These are phyloP conservation scores for Plectranthus barbatus DNA, from an alignment of 257 asterid species.

Conservation along the genomic window DNA sequence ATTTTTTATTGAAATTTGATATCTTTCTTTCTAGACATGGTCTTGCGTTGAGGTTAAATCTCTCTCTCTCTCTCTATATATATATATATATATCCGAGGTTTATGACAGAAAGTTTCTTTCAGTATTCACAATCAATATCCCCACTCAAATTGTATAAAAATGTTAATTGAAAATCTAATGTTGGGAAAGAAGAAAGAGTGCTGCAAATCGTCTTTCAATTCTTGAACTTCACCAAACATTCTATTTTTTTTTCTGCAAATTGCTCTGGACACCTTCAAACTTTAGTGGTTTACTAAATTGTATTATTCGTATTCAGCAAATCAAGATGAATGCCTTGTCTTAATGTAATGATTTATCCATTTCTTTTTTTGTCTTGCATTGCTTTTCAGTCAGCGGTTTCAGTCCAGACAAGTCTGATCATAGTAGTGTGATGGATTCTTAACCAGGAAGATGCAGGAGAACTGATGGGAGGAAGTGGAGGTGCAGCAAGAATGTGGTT, in stretches of 20 bases:
- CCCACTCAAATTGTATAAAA: no score
- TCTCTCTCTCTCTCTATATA: no score
- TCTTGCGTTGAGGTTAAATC: background rate
- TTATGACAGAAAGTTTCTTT: no score
- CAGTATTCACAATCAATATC: no score
- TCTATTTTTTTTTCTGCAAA: background rate
- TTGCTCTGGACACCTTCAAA: background rate
- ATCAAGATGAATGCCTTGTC: no score
- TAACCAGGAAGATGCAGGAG: conserved; percentile 68
- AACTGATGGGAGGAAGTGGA: conserved; percentile 81
- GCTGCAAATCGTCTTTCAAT: no score
- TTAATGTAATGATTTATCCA: no score
- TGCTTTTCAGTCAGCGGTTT: conserved; percentile 19
- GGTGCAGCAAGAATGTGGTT: conserved; percentile 47
- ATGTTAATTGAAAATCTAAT: no score
- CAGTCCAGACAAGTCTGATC: conserved; percentile 13
- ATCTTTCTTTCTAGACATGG: background rate
- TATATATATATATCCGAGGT: no score
- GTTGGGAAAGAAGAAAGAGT: no score
- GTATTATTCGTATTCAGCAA: no score
- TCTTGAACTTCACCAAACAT: no score
- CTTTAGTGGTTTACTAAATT: background rate
- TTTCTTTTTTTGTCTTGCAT: background rate
- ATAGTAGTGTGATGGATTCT: conserved; percentile 36
- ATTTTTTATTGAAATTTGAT: background rate